phyloP scores from a whole-genome alignment of 805 yeast genomes.

The Maudiozyma pseudohumilis region DNA sequence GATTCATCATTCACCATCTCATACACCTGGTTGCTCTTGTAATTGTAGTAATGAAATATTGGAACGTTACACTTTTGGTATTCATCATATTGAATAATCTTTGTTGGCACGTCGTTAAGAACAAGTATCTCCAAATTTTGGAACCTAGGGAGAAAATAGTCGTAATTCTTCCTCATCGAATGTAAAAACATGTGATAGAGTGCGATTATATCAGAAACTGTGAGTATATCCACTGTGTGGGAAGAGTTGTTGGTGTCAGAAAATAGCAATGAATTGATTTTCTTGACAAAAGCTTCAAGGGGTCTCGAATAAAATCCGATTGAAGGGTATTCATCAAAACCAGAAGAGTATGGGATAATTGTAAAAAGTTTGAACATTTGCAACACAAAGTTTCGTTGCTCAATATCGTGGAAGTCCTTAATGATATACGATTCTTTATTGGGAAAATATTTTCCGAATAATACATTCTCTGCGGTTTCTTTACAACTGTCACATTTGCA shows the following conservation, averaged over 20 bases:
- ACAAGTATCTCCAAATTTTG: conserved; percentile 25
- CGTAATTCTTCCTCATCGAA: conserved; percentile 26
- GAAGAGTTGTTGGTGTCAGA: not conserved
- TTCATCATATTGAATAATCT: conserved; percentile 18
- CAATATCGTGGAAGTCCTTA: conserved; percentile 15
- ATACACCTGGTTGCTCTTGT: conserved; percentile 24
- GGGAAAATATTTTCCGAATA: conserved; percentile 26
- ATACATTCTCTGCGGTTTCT: conserved; percentile 20
- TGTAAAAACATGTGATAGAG: conserved; percentile 30
- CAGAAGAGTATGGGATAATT: conserved; percentile 31
- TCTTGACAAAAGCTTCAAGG: conserved; percentile 17
- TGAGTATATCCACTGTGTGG: conserved; percentile 4
- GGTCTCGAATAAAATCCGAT: conserved; percentile 29
- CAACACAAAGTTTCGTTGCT: conserved; percentile 22
- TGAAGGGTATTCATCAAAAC: conserved; percentile 29
- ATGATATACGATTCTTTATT: conserved; percentile 17
- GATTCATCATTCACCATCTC: conserved; percentile 24
- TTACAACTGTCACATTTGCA: conserved; percentile 24
- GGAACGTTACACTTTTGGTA: conserved; percentile 25
- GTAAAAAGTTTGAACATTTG: conserved; percentile 26
- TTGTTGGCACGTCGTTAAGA: conserved; percentile 29
- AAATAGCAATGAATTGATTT: conserved; percentile 19
- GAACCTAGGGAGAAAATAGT: conserved; percentile 24
- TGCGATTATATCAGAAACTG: conserved; percentile 20
- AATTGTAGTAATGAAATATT: conserved; percentile 16